These are phyloP conservation scores for Brassica rapa DNA, from an alignment of 345 rosid genomes.

Conservation along the genomic window DNA sequence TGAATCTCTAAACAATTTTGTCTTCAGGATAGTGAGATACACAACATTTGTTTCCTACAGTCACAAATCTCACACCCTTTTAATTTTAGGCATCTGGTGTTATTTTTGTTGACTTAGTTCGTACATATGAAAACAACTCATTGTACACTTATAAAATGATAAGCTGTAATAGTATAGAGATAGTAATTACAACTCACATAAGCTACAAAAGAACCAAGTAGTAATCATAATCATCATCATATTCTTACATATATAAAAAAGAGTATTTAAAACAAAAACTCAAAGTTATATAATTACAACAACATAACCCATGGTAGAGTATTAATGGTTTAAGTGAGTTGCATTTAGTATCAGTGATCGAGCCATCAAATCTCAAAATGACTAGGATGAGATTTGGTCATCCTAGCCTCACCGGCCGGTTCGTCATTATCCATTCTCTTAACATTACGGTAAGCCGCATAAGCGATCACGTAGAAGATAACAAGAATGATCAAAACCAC, in stretches of 20 bases:
- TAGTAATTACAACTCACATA: background rate
- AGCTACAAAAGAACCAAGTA: background rate
- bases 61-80: too few species aligned
- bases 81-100: too few species aligned
- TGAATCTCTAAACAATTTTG: too few species aligned
- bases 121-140: background rate
- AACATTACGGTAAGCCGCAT: conserved; percentile 77
- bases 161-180: background rate
- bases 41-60: too few species aligned
- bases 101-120: too few species aligned
- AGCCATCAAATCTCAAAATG: conserved; percentile 48
- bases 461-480: conserved; percentile 69
- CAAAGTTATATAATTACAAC: background rate
- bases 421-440: conserved; percentile 82
- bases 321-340: background rate
- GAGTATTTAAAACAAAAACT: background rate
- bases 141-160: background rate
- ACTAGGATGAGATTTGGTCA: conserved; percentile 79
- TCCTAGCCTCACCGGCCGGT: conserved; percentile 69
- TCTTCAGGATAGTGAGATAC: too few species aligned
- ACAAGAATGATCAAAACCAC: conserved; percentile 74
- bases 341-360: background rate
- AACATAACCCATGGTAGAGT: background rate
- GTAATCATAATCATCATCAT: background rate
- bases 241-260: too few species aligned